These are phyloP conservation scores for Globomyces pollinis-pini DNA, from an alignment of 192 early-diverging fungal genomes.

Conservation along the genomic window DNA sequence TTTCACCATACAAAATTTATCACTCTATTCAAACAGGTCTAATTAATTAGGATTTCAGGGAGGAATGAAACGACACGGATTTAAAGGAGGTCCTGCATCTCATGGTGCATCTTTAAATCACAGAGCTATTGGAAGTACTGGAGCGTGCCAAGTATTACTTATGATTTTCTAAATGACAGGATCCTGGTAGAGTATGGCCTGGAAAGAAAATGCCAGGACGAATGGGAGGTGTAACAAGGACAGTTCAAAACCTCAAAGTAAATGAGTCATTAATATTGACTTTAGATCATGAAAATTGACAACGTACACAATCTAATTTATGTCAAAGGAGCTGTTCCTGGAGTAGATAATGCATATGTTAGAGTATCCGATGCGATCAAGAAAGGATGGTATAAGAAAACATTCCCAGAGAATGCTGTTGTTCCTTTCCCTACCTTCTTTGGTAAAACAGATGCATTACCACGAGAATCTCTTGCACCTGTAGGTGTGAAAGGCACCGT, in stretches of 20 bases:
- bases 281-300: conserved; percentile 58
- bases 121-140: conserved; percentile 81
- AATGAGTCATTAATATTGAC: not conserved
- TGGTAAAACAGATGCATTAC: conserved; percentile 18
- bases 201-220: conserved; percentile 98
- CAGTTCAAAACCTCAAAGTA: conserved; percentile 77
- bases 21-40: conserved; percentile 3
- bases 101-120: conserved; percentile 92
- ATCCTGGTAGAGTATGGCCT: conserved; percentile 84
- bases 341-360: conserved; percentile 76
- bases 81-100: conserved; percentile 82
- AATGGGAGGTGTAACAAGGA: conserved; percentile 79
- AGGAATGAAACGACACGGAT: conserved; percentile 95
- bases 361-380: conserved; percentile 81
- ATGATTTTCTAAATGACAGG: conserved; percentile 23
- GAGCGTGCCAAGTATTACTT: conserved; percentile 57
- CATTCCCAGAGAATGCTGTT: conserved; percentile 27
- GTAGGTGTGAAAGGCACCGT: not conserved
- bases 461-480: conserved; percentile 32
- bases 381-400: conserved; percentile 36
- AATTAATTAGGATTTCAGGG: conserved; percentile 78
- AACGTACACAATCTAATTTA: conserved; percentile 77
- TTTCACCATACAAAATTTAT: not conserved
- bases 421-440: conserved; percentile 48
- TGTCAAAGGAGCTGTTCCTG: conserved; percentile 88